Evolutionary conservation across 768 basidiomycete genomes (phyloP).

Genomic region (Butyriboletus loyo): DNA sequence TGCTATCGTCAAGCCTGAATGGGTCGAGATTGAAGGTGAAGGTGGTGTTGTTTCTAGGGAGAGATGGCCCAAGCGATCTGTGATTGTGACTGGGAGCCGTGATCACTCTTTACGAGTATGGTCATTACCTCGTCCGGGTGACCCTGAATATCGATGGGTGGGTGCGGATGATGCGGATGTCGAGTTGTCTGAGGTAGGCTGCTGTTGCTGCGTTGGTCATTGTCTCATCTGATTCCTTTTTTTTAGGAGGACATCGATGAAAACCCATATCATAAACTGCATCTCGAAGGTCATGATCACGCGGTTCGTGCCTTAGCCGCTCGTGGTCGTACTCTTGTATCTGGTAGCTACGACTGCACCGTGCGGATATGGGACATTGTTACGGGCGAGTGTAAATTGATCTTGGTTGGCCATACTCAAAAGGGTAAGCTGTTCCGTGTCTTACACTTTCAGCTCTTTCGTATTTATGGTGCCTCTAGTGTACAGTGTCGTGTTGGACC

Average conservation of each 20-base stretch:
- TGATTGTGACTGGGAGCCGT: conserved; percentile 72
- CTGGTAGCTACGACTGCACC: conserved; percentile 93
- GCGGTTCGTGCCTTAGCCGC: conserved; percentile 93
- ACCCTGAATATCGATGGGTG: conserved; percentile 71
- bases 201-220: not conserved
- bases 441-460: not conserved
- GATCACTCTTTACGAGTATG: conserved; percentile 67
- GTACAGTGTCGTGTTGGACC: conserved; percentile 92
- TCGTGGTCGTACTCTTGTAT: conserved; percentile 84
- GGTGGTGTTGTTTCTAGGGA: conserved; percentile 60
- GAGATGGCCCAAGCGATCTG: conserved; percentile 67
- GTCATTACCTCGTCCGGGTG: conserved; percentile 64
- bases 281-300: conserved; percentile 85
- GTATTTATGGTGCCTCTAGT: conserved; percentile 46
- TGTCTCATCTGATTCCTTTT: conserved; percentile 8
- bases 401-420: conserved; percentile 84
- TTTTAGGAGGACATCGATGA: conserved; percentile 59
- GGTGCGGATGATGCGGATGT: conserved; percentile 59
- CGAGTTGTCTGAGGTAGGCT: conserved; percentile 50
- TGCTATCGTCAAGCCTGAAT: conserved; percentile 92
- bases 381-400: conserved; percentile 75
- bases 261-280: conserved; percentile 88
- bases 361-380: conserved; percentile 95
- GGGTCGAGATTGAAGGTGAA: conserved; percentile 70
- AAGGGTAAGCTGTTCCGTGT: conserved; percentile 57